A percentile compares a stretch with the other conserved stretches of the same genome.
Conservation (phyloP, 2,329 filamentous ascomycete species). For the Alternaria alternata region DNA sequence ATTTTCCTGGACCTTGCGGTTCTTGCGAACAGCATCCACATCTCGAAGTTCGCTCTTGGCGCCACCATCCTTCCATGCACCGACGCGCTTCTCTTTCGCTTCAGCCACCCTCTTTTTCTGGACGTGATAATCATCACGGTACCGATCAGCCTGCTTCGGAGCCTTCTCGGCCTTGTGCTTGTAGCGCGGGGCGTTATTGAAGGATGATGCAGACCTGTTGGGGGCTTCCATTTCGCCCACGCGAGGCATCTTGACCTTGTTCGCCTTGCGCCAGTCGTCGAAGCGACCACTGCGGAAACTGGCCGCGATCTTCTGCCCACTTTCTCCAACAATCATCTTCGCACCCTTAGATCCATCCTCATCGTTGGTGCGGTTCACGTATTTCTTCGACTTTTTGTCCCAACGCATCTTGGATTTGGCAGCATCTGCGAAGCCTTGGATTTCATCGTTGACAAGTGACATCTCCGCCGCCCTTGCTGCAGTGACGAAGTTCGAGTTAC, state of each 20-base stretch:
- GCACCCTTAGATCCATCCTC: slow-evolving; percentile 82
- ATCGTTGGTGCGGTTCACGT: slow-evolving; percentile 90
- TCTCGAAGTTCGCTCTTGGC: slow-evolving; percentile 80
- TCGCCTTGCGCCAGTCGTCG: slow-evolving; percentile 87
- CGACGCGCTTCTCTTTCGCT: slow-evolving; percentile 83
- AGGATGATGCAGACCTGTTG: slow-evolving; percentile 33
- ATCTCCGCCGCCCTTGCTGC: slow-evolving; percentile 88
- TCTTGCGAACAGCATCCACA: slow-evolving; percentile 84
- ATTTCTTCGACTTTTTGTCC: slow-evolving; percentile 97
- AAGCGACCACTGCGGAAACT: slow-evolving; percentile 93
- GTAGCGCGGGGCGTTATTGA: slow-evolving; percentile 64
- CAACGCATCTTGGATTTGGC: slow-evolving; percentile 82
- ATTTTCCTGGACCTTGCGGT: slow-evolving; percentile 77
- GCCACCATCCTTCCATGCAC: slow-evolving; percentile 76
- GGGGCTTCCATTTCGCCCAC: slow-evolving; percentile 79
- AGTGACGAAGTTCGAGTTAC: slow-evolving; percentile 77
- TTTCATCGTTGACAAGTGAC: slow-evolving; percentile 92
- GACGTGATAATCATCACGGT: slow-evolving; percentile 86
- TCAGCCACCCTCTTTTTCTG: slow-evolving; percentile 90
- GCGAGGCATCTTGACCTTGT: slow-evolving; percentile 81
- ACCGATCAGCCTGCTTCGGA: slow-evolving; percentile 93
- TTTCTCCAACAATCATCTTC: slow-evolving; percentile 86
- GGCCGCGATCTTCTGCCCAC: slow-evolving; percentile 93
- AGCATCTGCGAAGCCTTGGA: slow-evolving; percentile 79
- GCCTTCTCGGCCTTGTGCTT: slow-evolving; percentile 88